Percentiles rank a stretch among this genome's conserved stretches.
Conservation (phyloP, 2,329 filamentous ascomycete species). For the Fusarium staphyleae region DNA sequence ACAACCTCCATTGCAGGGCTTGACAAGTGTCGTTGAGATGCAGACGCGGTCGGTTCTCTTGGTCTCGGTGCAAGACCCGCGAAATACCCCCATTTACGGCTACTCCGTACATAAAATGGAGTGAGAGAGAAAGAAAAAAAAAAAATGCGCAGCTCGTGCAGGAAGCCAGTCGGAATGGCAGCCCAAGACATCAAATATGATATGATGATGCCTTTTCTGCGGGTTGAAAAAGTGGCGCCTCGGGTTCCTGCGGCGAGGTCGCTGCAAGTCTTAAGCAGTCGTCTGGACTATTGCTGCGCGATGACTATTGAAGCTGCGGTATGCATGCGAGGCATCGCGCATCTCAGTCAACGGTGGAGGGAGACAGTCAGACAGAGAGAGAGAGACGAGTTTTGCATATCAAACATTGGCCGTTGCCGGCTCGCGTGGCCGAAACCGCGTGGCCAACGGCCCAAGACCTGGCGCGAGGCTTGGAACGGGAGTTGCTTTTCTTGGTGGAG, state of each 20-base stretch:
- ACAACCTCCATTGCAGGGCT: conserved; percentile 1
- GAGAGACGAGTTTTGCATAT: background rate
- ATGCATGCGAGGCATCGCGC: conserved; percentile 19
- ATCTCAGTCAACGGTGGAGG: conserved; percentile 6
- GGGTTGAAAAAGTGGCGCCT: conserved; percentile 18
- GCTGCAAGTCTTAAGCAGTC: conserved; percentile 2
- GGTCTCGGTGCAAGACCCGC: conserved; percentile 6
- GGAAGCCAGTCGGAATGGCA: conserved; percentile 14
- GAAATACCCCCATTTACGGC: background rate
- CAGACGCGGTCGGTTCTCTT: background rate
- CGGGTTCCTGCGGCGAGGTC: conserved; percentile 34
- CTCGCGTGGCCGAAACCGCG: conserved; percentile 28
- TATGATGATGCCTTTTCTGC: background rate
- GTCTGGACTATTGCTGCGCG: conserved; percentile 4
- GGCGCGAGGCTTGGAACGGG: conserved; percentile 11
- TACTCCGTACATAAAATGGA: background rate
- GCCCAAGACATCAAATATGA: conserved; percentile 14
- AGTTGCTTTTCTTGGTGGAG: conserved; percentile 11
- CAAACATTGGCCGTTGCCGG: conserved; percentile 10
- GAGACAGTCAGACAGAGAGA: conserved; percentile 9
- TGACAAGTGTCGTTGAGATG: background rate
- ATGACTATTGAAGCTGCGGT: conserved; percentile 13
- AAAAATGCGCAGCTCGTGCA: conserved; percentile 8
- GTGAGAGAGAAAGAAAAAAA: conserved; percentile 2
- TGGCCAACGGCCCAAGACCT: conserved; percentile 22